phyloP scores from a whole-genome alignment of 345 rosid genomes.

The Sonneratia alba region DNA sequence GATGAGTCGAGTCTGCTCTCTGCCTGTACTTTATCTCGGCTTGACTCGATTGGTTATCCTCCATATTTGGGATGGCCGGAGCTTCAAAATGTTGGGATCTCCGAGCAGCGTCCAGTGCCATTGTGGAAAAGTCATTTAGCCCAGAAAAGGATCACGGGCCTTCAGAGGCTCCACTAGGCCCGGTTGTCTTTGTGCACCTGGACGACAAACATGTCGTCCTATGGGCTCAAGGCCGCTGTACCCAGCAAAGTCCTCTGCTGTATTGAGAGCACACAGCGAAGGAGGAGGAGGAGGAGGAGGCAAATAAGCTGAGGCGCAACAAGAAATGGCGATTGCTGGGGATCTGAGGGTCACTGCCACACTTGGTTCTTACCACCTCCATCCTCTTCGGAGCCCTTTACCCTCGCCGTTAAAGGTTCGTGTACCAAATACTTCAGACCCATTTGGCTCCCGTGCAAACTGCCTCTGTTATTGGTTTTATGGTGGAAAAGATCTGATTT shows the following conservation, averaged over 20 bases:
- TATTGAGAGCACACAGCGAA: neutral
- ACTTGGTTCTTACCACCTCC: conserved; percentile 39
- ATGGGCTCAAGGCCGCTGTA: neutral
- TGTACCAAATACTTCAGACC: neutral
- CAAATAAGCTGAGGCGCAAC: conserved; percentile 9
- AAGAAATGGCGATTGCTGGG: conserved; percentile 49
- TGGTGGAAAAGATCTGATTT: neutral
- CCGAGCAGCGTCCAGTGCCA: no score
- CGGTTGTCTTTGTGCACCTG: neutral
- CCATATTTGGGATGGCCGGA: no score
- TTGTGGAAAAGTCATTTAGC: neutral
- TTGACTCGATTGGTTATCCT: no score
- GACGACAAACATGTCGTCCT: neutral
- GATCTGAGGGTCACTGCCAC: conserved; percentile 62
- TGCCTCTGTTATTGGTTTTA: neutral
- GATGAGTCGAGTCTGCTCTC: no score
- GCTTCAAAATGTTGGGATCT: no score
- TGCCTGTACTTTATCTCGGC: no score
- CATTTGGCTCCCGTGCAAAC: neutral
- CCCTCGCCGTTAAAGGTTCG: conserved; percentile 60
- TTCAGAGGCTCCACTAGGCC: neutral
- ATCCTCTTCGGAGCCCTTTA: conserved; percentile 31
- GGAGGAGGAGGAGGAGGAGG: conserved; percentile 20
- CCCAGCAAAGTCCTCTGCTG: neutral
- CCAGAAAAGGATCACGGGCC: neutral